These are phyloP conservation scores for Pythium myriotylum DNA, from an alignment of 352 stramenopile species.

Conservation along the genomic window DNA sequence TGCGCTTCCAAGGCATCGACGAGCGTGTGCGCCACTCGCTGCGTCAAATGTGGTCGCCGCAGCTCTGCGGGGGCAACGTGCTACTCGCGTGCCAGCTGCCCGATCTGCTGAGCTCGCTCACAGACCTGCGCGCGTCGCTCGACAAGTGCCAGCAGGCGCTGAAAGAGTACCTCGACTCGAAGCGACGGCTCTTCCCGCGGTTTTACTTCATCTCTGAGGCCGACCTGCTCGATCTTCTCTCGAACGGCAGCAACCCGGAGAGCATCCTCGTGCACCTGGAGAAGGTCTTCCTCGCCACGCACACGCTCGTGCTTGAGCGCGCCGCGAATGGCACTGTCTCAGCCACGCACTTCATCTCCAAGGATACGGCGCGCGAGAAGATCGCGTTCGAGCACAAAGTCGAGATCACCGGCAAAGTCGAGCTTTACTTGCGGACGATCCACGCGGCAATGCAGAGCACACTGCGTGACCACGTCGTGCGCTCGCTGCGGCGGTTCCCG, in stretches of 20 bases:
- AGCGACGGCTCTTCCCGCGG: conserved; percentile 90
- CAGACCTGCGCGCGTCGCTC: conserved; percentile 74
- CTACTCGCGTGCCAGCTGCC: conserved; percentile 81
- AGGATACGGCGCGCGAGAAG: conserved; percentile 86
- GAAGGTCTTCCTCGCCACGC: conserved; percentile 83
- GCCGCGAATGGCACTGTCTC: conserved; percentile 33
- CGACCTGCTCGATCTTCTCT: conserved; percentile 94
- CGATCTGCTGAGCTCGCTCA: conserved; percentile 72
- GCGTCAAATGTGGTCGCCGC: conserved; percentile 68
- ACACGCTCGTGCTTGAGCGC: conserved; percentile 71
- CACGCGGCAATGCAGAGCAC: conserved; percentile 91
- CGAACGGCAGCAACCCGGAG: conserved; percentile 87
- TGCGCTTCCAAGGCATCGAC: conserved; percentile 90
- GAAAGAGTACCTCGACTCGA: conserved; percentile 94
- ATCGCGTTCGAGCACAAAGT: conserved; percentile 90
- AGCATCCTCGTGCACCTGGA: conserved; percentile 92
- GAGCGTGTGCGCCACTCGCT: conserved; percentile 71
- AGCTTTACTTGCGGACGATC: conserved; percentile 94
- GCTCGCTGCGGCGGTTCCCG: conserved; percentile 88
- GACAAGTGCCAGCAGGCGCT: conserved; percentile 94
- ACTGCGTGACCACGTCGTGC: conserved; percentile 86
- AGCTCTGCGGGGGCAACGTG: conserved; percentile 68
- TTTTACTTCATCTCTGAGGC: conserved; percentile 97
- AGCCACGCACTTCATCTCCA: conserved; percentile 91
- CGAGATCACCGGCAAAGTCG: conserved; percentile 93